These are phyloP conservation scores for Zygosaccharomyces sapae DNA, from an alignment of 1,139 yeast genomes.

Conservation along the genomic window DNA sequence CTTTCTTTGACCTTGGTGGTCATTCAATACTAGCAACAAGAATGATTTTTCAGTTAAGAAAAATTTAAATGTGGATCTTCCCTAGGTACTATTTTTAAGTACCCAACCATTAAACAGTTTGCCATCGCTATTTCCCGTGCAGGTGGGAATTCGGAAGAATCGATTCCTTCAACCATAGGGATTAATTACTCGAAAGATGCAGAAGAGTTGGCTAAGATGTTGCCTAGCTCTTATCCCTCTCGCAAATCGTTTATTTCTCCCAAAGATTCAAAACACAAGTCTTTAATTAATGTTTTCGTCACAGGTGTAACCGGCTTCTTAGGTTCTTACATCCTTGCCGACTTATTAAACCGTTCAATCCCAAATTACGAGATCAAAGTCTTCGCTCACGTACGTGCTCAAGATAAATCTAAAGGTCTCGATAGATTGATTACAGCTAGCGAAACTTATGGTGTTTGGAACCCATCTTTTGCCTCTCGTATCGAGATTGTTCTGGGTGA, in stretches of 20 bases:
- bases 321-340: slow-evolving; percentile 82
- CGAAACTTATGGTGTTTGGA: slow-evolving; percentile 78
- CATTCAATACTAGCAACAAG: slow-evolving; percentile 95
- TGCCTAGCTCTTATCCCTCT: slow-evolving; percentile 42
- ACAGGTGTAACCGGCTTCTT: slow-evolving; percentile 97
- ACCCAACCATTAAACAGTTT: slow-evolving; percentile 78
- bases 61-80: slow-evolving; percentile 71
- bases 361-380: slow-evolving; percentile 50
- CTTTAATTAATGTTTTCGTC: slow-evolving; percentile 61
- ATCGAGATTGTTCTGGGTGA: slow-evolving; percentile 82
- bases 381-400: slow-evolving; percentile 89
- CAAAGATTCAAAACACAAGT: slow-evolving; percentile 34
- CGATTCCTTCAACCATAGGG: slow-evolving; percentile 29
- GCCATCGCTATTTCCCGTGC: slow-evolving; percentile 60
- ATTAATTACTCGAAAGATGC: slow-evolving; percentile 75
- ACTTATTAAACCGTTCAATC: slow-evolving; percentile 53
- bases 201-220: slow-evolving; percentile 45
- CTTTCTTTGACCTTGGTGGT: slow-evolving; percentile 96
- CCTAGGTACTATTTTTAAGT: slow-evolving; percentile 85
- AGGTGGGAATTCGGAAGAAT: slow-evolving; percentile 18
- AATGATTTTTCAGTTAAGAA: slow-evolving; percentile 92
- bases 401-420: slow-evolving; percentile 59
- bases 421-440: slow-evolving; percentile 76
- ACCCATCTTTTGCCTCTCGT: slow-evolving; percentile 51
- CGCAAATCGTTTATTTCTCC: slow-evolving; percentile 35